These are phyloP conservation scores for Aspergillus phoenicis DNA, from an alignment of 2,329 filamentous ascomycete genomes.

Conservation along the genomic window DNA sequence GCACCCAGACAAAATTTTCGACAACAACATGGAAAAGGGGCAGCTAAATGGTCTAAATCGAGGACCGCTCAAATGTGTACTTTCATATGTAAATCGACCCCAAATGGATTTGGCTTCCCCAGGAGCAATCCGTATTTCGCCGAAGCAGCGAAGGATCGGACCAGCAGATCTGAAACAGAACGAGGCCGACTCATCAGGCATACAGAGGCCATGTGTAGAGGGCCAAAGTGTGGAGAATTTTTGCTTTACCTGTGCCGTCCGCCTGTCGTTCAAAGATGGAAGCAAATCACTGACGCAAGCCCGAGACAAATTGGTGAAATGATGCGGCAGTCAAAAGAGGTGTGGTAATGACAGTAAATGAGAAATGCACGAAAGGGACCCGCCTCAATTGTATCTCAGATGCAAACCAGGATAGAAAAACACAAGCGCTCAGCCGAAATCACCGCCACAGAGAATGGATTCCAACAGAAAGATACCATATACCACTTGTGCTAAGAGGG, in stretches of 20 bases:
- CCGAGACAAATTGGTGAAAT: conserved; percentile 11
- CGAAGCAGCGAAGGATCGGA: conserved; percentile 18
- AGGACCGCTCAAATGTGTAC: conserved; percentile 1
- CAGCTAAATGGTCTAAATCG: conserved; percentile 15
- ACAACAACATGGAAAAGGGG: conserved; percentile 4
- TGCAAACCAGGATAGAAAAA: conserved; percentile 31
- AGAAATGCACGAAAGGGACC: conserved; percentile 29
- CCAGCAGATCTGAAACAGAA: conserved; percentile 26
- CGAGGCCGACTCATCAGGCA: conserved; percentile 11
- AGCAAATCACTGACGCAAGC: conserved; percentile 8
- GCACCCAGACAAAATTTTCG: conserved; percentile 2
- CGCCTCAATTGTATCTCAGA: conserved; percentile 33
- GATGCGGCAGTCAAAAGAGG: conserved; percentile 11
- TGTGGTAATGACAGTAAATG: conserved; percentile 10
- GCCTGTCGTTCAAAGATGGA: background rate
- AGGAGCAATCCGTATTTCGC: conserved; percentile 3
- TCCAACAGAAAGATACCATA: conserved; percentile 23
- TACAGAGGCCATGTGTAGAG: background rate
- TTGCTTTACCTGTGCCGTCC: background rate
- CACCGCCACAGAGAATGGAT: conserved; percentile 23
- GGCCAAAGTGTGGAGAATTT: background rate
- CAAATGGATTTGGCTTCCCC: conserved; percentile 9
- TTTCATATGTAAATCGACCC: conserved; percentile 7
- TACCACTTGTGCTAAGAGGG: conserved; percentile 20
- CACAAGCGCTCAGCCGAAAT: conserved; percentile 36